These are phyloP conservation scores for Omphalea diandra DNA, from an alignment of 441 rosid species.

Conservation along the genomic window DNA sequence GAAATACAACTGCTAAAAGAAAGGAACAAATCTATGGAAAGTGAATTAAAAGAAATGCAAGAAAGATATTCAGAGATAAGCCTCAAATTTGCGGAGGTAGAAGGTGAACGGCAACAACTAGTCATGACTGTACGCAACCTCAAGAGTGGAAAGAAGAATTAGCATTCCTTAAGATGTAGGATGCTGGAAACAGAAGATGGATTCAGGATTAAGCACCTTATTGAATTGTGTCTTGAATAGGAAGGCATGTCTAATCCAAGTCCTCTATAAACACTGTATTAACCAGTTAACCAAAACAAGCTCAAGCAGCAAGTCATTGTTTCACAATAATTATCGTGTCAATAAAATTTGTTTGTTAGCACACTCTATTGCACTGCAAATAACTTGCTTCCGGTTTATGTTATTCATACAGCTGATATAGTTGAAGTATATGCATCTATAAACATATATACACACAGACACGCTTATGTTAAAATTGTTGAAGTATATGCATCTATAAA, in stretches of 20 bases:
- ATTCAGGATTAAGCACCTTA: constrained; percentile 20
- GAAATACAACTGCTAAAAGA: constrained; percentile 49
- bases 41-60: constrained; percentile 77
- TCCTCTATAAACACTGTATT: constrained; percentile 1
- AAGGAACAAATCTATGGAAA: constrained; percentile 65
- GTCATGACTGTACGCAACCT: constrained; percentile 84
- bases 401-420: not conserved
- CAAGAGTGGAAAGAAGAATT: constrained; percentile 61
- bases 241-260: constrained; percentile 6
- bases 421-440: not conserved
- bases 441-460: no score
- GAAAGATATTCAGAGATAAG: constrained; percentile 89
- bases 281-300: not conserved
- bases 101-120: constrained; percentile 93
- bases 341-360: not conserved
- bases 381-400: not conserved
- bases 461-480: not conserved
- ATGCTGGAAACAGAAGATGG: constrained; percentile 12
- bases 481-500: not conserved
- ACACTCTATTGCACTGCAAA: not conserved
- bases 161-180: constrained; percentile 33
- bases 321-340: constrained; percentile 11
- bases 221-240: constrained; percentile 18
- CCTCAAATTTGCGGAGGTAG: constrained; percentile 93
- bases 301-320: constrained; percentile 3